phyloP scores from a whole-genome alignment of 108 stramenopile genomes.

The Discostella pseudostelligera region DNA sequence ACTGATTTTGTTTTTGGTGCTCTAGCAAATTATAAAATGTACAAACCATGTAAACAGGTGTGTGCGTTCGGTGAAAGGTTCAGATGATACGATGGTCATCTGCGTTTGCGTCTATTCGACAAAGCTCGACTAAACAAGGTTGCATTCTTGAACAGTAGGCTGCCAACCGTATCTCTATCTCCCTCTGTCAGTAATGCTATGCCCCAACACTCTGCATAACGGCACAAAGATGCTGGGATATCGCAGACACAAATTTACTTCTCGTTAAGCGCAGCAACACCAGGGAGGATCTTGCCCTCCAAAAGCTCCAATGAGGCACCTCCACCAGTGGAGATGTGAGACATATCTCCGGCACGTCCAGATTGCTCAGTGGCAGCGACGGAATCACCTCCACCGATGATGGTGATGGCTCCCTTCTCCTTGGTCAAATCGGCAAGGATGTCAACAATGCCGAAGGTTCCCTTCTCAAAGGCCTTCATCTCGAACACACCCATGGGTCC shows the following conservation, averaged over 20 bases:
- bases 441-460: conserved; percentile 94
- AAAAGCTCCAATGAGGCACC: conserved; percentile 98
- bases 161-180: neutral
- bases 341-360: conserved; percentile 94
- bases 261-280: conserved; percentile 96
- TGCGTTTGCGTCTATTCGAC: too few relatives aligned
- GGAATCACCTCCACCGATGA: conserved; percentile 99
- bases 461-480: conserved; percentile 92
- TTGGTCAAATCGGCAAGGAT: conserved; percentile 93
- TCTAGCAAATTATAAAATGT: conserved; percentile 8
- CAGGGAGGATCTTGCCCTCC: conserved; percentile 98
- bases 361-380: conserved; percentile 95
- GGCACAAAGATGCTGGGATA: too few relatives aligned
- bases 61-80: neutral
- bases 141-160: too few relatives aligned
- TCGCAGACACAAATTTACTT: conserved; percentile 20
- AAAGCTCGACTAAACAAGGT: too few relatives aligned
- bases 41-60: conserved; percentile 5
- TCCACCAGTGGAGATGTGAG: conserved; percentile 98
- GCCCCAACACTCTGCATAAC: too few relatives aligned
- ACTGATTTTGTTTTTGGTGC: neutral
- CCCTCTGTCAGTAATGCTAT: too few relatives aligned
- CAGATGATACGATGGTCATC: too few relatives aligned
- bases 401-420: conserved; percentile 91
- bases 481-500: conserved; percentile 99